These are phyloP conservation scores for Ustilago xerochloae DNA, from an alignment of 1,284 basidiomycete species.

Conservation along the genomic window DNA sequence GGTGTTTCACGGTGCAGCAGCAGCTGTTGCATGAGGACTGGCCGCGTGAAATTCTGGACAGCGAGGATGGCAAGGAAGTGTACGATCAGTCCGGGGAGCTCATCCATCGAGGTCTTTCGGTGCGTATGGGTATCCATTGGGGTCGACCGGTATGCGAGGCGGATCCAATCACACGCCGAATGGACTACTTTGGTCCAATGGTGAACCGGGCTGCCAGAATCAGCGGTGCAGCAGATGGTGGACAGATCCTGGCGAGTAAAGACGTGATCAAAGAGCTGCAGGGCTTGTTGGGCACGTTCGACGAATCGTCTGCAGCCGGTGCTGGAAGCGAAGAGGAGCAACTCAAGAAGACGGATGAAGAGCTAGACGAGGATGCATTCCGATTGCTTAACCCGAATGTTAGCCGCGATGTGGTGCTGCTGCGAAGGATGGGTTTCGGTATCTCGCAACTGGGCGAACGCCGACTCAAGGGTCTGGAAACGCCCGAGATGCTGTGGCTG, in stretches of 20 bases:
- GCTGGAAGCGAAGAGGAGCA: constrained; percentile 14
- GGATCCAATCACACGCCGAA: constrained; percentile 92
- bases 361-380: constrained; percentile 66
- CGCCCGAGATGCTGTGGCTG: constrained; percentile 79
- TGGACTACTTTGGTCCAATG: constrained; percentile 77
- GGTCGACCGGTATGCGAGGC: constrained; percentile 90
- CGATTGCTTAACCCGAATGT: constrained; percentile 64
- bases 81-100: constrained; percentile 78
- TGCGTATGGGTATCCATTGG: constrained; percentile 98
- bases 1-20: constrained; percentile 89
- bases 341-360: constrained; percentile 39
- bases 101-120: constrained; percentile 87
- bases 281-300: constrained; percentile 54
- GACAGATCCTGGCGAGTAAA: constrained; percentile 91
- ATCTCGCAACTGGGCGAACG: constrained; percentile 86
- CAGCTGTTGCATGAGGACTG: constrained; percentile 86
- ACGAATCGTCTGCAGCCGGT: constrained; percentile 25
- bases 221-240: constrained; percentile 84
- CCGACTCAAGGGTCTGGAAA: constrained; percentile 91
- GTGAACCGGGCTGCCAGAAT: constrained; percentile 81
- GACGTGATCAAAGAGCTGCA: constrained; percentile 74
- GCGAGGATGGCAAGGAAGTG: constrained; percentile 87
- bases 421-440: constrained; percentile 80
- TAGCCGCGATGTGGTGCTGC: constrained; percentile 74
- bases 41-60: constrained; percentile 94